A percentile compares a stretch with the other conserved stretches of the same genome.
Conservation (phyloP, 148 eudicot genomes). For the Persicaria tinctoria region DNA sequence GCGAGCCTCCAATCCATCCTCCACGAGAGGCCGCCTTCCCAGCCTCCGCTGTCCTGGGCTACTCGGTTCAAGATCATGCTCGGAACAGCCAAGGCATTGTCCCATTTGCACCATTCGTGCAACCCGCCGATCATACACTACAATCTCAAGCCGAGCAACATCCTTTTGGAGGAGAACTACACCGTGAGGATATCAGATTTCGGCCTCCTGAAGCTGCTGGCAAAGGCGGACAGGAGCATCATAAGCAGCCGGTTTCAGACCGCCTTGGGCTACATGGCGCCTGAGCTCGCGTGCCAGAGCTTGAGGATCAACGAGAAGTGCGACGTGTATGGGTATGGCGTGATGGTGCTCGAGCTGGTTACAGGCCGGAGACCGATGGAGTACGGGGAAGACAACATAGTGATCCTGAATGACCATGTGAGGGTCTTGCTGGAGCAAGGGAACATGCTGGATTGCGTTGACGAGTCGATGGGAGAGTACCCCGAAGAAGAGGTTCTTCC, state of each 20-base stretch:
- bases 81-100: conserved; percentile 81
- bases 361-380: conserved; percentile 82
- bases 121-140: conserved; percentile 81
- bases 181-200: conserved; percentile 76
- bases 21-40: conserved; percentile 45
- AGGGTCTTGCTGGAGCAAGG: conserved; percentile 74
- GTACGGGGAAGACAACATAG: conserved; percentile 78
- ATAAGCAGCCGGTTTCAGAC: conserved; percentile 63
- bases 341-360: conserved; percentile 67
- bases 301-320: conserved; percentile 83
- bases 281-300: conserved; percentile 89
- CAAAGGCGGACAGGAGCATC: conserved; percentile 48
- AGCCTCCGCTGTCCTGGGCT: conserved; percentile 60
- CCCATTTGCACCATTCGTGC: conserved; percentile 80
- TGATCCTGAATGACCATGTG: conserved; percentile 73
- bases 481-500: conserved; percentile 95
- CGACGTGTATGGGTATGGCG: conserved; percentile 82
- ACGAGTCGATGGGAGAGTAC: conserved; percentile 56
- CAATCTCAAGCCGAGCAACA: conserved; percentile 78
- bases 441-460: conserved; percentile 72
- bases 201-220: conserved; percentile 55
- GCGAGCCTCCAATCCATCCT: conserved; percentile 61
- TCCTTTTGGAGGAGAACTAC: conserved; percentile 62
- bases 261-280: conserved; percentile 83
- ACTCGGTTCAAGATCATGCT: conserved; percentile 60